A percentile compares a stretch with the other conserved stretches of the same genome.
Evolutionary conservation across 2,329 filamentous ascomycete species (phyloP).

Genomic region (Fusarium tricinctum): DNA sequence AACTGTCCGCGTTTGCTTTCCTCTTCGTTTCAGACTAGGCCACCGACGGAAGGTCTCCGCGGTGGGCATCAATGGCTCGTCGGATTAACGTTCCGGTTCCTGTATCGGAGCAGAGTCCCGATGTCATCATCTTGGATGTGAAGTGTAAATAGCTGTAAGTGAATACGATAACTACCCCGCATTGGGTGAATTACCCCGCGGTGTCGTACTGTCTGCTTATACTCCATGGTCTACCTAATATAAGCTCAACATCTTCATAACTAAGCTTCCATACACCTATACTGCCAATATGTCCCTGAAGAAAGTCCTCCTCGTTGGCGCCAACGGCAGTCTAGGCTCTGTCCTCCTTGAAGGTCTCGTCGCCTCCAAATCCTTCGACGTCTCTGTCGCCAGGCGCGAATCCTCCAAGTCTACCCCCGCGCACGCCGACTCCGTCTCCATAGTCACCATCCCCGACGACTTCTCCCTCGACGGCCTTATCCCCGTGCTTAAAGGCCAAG

Average conservation of each 20-base stretch:
- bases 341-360: constrained; percentile 57
- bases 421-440: constrained; percentile 36
- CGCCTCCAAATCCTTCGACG: constrained; percentile 58
- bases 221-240: background rate
- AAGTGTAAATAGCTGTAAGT: background rate
- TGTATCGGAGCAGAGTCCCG: constrained; percentile 26
- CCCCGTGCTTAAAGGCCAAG: constrained; percentile 66
- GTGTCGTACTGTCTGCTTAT: constrained; percentile 16
- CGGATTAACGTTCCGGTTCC: constrained; percentile 28
- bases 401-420: constrained; percentile 51
- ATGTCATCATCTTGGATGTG: constrained; percentile 8
- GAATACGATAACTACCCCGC: constrained; percentile 26
- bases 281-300: constrained; percentile 45
- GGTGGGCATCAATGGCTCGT: constrained; percentile 2
- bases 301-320: constrained; percentile 55
- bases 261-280: background rate
- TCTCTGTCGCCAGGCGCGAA: constrained; percentile 68
- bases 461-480: constrained; percentile 57
- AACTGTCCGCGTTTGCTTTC: background rate
- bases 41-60: constrained; percentile 16
- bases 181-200: constrained; percentile 31
- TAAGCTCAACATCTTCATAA: background rate
- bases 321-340: constrained; percentile 58
- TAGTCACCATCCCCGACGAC: constrained; percentile 50
- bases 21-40: background rate